Conservation (phyloP, 306 rosid species). For the Castanea crenata region DNA sequence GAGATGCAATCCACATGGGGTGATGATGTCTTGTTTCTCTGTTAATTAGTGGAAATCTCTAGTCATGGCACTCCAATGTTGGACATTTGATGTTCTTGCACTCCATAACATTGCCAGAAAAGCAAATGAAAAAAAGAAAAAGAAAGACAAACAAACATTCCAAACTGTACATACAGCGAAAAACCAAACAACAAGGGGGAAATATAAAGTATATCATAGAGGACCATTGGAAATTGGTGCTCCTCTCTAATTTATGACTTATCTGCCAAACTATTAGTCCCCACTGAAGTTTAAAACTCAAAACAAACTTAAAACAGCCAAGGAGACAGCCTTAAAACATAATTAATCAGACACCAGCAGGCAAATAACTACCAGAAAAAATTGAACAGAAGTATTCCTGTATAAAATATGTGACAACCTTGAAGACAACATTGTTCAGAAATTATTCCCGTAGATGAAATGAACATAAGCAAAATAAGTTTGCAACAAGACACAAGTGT, state of each 20-base stretch:
- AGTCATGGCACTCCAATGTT: constrained; percentile 25
- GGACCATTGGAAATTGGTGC: constrained; percentile 69
- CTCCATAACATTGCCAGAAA: constrained; percentile 25
- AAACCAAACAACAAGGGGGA: constrained; percentile 23
- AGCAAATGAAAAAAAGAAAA: constrained; percentile 19
- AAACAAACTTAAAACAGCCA: too few relatives aligned
- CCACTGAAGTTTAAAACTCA: too few relatives aligned
- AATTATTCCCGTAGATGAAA: too few relatives aligned
- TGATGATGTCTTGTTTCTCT: constrained; percentile 18
- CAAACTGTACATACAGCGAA: constrained; percentile 44
- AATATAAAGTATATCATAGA: constrained; percentile 29
- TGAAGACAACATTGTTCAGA: too few relatives aligned
- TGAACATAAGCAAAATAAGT: too few relatives aligned
- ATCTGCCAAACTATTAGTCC: too few relatives aligned
- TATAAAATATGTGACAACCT: too few relatives aligned
- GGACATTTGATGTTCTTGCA: constrained; percentile 26
- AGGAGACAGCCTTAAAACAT: too few relatives aligned
- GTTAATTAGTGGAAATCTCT: constrained; percentile 14
- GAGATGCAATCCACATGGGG: constrained; percentile 14
- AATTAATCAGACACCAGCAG: too few relatives aligned
- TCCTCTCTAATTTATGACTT: constrained; percentile 43
- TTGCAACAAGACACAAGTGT: too few relatives aligned
- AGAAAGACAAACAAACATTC: constrained; percentile 58
- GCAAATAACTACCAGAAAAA: too few relatives aligned
- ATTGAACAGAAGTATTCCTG: too few relatives aligned